Conservation (phyloP, 176 grass and related monocot species). For the Phoenix roebelenii region DNA sequence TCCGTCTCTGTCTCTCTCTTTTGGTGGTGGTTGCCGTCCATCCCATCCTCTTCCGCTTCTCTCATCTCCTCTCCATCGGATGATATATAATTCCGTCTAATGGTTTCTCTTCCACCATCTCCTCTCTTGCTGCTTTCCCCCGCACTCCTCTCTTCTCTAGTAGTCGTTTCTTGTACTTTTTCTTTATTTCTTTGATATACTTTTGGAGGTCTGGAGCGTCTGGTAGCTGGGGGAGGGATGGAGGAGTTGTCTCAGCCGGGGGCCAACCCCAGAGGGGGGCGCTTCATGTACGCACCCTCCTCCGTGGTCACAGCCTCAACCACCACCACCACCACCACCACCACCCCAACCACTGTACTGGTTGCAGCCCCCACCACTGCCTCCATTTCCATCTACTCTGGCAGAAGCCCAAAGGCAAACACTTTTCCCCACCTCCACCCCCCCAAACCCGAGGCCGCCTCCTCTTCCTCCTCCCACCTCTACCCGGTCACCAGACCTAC, state of each 20-base stretch:
- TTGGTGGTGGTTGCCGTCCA: no score
- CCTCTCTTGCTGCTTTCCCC: no score
- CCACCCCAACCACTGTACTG: background rate
- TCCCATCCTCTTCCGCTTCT: no score
- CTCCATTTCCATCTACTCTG: conserved; percentile 1
- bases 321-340: background rate
- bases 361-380: background rate
- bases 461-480: background rate
- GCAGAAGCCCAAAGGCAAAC: background rate
- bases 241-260: conserved; percentile 17
- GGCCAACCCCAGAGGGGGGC: conserved; percentile 8
- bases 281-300: conserved; percentile 9
- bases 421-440: conserved; percentile 11
- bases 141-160: no score
- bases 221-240: background rate
- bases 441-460: background rate
- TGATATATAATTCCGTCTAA: no score
- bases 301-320: background rate
- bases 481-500: no score
- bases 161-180: no score
- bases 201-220: no score
- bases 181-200: no score
- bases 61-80: no score
- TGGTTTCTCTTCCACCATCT: no score
- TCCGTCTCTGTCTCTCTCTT: no score